phyloP scores from a whole-genome alignment of 305 asterid genomes.

The Fraxinus xanthoxyloides region DNA sequence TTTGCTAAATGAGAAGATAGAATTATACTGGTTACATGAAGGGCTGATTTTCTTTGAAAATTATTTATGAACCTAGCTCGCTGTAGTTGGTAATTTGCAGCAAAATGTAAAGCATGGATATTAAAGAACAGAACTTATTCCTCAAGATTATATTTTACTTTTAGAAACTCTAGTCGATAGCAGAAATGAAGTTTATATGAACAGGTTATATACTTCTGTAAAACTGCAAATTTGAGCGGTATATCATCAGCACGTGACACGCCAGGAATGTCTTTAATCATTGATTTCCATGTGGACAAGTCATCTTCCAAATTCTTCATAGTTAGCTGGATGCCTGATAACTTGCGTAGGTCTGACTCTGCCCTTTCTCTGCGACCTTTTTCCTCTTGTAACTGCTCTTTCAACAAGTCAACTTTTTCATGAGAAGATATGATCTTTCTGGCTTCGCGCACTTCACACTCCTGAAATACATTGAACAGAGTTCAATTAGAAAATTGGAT shows the following conservation, averaged over 20 bases:
- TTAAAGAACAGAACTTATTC: background rate
- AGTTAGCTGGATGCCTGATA: slow-evolving; percentile 48
- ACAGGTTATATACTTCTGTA: slow-evolving; percentile 63
- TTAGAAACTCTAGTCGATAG: slow-evolving; percentile 8
- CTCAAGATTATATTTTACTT: slow-evolving; percentile 9
- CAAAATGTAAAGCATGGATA: slow-evolving; percentile 2
- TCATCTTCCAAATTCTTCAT: slow-evolving; percentile 68
- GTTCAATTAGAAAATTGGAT: slow-evolving; percentile 16
- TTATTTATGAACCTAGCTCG: background rate
- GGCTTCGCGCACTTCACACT: slow-evolving; percentile 86
- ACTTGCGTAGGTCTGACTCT: slow-evolving; percentile 67
- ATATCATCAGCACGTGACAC: slow-evolving; percentile 80
- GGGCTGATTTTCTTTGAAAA: slow-evolving; percentile 14
- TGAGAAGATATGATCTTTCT: slow-evolving; percentile 76
- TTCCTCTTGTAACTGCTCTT: slow-evolving; percentile 82
- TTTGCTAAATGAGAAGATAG: background rate
- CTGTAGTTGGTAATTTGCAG: slow-evolving; percentile 5
- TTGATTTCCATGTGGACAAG: slow-evolving; percentile 72
- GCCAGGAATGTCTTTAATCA: slow-evolving; percentile 78
- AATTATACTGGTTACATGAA: slow-evolving; percentile 21
- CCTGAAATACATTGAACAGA: slow-evolving; percentile 52
- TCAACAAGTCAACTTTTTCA: slow-evolving; percentile 62
- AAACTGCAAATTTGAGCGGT: slow-evolving; percentile 56
- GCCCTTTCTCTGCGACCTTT: slow-evolving; percentile 74
- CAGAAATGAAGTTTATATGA: slow-evolving; percentile 15